These are phyloP conservation scores for Penicillium malachiteum DNA, from an alignment of 495 filamentous ascomycete species.

Conservation along the genomic window DNA sequence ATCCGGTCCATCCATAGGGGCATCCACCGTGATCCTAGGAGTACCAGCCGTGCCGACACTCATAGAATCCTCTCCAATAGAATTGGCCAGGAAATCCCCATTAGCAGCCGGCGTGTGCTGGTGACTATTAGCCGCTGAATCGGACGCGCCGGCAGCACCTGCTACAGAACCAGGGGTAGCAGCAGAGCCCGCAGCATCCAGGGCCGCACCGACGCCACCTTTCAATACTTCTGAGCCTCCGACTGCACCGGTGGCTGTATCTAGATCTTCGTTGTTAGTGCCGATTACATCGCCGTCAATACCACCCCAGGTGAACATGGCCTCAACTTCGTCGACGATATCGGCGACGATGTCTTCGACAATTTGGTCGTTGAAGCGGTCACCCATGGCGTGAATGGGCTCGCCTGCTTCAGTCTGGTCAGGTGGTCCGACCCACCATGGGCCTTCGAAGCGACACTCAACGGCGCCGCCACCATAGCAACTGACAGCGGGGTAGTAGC, in stretches of 20 bases:
- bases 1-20: slow-evolving; percentile 15
- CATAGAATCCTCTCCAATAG: slow-evolving; percentile 27
- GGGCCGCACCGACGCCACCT: slow-evolving; percentile 37
- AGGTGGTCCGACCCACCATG: slow-evolving; percentile 85
- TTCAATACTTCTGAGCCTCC: slow-evolving; percentile 39
- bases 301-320: slow-evolving; percentile 49
- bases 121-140: slow-evolving; percentile 27
- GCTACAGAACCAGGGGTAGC: slow-evolving; percentile 7
- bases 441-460: slow-evolving; percentile 84
- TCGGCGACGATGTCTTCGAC: slow-evolving; percentile 92
- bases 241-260: slow-evolving; percentile 29
- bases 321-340: slow-evolving; percentile 85
- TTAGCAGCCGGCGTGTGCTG: slow-evolving; percentile 17
- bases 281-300: slow-evolving; percentile 39
- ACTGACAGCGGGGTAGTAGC: slow-evolving; percentile 92
- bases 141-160: slow-evolving; percentile 17
- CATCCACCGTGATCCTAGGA: slow-evolving; percentile 23
- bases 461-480: slow-evolving; percentile 89
- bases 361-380: slow-evolving; percentile 91
- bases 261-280: slow-evolving; percentile 30
- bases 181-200: slow-evolving; percentile 28
- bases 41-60: slow-evolving; percentile 30
- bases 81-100: slow-evolving; percentile 16
- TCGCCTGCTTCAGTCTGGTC: slow-evolving; percentile 32
- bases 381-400: slow-evolving; percentile 60